Evolutionary conservation across 257 asterid species (phyloP), one percentile per base, ranked within the genome.

Genomic region (Striga asiatica): DNA sequence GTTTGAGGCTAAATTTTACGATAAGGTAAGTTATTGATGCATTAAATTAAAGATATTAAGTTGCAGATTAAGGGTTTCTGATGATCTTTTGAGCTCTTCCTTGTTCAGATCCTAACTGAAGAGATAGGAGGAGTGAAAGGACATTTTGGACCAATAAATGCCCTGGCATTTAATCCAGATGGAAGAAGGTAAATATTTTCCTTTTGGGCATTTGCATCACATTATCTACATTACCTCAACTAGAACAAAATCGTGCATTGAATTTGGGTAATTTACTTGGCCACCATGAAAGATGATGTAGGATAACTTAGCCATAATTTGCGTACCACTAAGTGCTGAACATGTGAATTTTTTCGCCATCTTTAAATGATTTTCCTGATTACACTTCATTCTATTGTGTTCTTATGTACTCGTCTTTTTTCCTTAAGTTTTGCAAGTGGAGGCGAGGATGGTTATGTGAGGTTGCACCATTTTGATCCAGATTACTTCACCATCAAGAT

Each of bases 111-210:
- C 70, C 96, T 89, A 54, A 75, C 80, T 20, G 91, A 86, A 56
- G 95, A 83, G 64, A 81, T 89, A n/a, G 98, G 98, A 18, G 91
- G 91, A 19, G 95, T 89, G 0, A 89, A 86, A 71, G 96, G 96
- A 45, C 98, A 89, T 62, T 89, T 86, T 67, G 98, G 98, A 50
- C 96, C 98, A 31, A 89, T 89, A 52, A 86, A 89, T 62, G 96
- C 98, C 18, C 67, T 89, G 86, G 98, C 93, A 3, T 89, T 89
- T 61, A 89, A 89, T 54, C 98, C 98, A 0, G 96, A 86, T 54
- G 98, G 96, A 6, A 86, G 67, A 70, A 89, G 98, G 98, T 89
- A 54, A 68, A 53, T 34, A 13, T 62, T 14, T 28, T 45, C 17
- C 49, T 1, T 14, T 37, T n/a, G n/a, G n/a, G n/a, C n/a, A n/a